phyloP scores from a whole-genome alignment of 345 rosid species.

The Balakata baccata region DNA sequence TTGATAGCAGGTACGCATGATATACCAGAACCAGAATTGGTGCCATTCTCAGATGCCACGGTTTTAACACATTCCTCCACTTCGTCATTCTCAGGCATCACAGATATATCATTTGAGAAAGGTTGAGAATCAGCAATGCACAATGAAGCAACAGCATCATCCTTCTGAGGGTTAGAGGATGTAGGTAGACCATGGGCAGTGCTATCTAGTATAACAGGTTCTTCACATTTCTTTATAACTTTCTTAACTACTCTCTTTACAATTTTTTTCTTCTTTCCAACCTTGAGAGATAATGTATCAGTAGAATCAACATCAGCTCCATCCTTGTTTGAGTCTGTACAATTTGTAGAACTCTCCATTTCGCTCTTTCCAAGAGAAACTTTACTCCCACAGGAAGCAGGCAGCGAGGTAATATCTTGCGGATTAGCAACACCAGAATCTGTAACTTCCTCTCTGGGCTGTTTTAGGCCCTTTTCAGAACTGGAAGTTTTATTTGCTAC shows the following conservation, averaged over 20 bases:
- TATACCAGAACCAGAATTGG: slow-evolving; percentile 13
- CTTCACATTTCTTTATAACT: slow-evolving; percentile 20
- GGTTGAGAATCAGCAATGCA: slow-evolving; percentile 23
- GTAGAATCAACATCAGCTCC: slow-evolving; percentile 31
- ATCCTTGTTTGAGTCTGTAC: slow-evolving; percentile 30
- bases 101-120: slow-evolving; percentile 25
- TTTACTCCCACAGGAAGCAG: slow-evolving; percentile 29
- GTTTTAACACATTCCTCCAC: slow-evolving; percentile 27
- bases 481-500: slow-evolving; percentile 25
- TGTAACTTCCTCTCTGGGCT: slow-evolving; percentile 29
- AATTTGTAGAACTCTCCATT: slow-evolving; percentile 21
- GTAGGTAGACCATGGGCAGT: slow-evolving; percentile 18
- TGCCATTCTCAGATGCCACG: slow-evolving; percentile 25
- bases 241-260: slow-evolving; percentile 45
- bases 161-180: slow-evolving; percentile 20
- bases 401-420: slow-evolving; percentile 20
- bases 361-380: slow-evolving; percentile 24
- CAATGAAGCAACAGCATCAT: slow-evolving; percentile 24
- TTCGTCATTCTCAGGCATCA: slow-evolving; percentile 26
- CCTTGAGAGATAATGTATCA: slow-evolving; percentile 34
- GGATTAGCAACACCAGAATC: slow-evolving; percentile 23
- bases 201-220: slow-evolving; percentile 21
- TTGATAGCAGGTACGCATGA: slow-evolving; percentile 19
- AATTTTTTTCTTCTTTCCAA: slow-evolving; percentile 52
- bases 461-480: slow-evolving; percentile 35